Percentiles rank a stretch among this genome's conserved stretches.
phyloP scores from a whole-genome alignment of 1,284 basidiomycete species.

The Blastosporella zonata region DNA sequence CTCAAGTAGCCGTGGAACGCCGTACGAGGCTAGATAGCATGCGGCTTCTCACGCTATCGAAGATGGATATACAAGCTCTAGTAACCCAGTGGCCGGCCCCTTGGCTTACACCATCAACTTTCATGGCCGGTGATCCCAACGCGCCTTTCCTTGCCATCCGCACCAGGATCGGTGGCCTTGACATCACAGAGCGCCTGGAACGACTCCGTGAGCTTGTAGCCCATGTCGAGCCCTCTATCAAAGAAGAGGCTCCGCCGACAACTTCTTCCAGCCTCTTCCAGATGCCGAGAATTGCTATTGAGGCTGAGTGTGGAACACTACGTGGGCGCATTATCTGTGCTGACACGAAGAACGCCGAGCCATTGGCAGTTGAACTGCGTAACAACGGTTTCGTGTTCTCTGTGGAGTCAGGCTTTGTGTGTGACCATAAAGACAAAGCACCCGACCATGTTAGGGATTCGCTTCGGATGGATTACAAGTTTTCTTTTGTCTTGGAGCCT shows the following conservation, averaged over 20 bases:
- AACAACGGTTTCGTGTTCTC: slow-evolving; percentile 44
- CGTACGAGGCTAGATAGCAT: slow-evolving; percentile 33
- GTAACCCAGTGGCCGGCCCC: slow-evolving; percentile 59
- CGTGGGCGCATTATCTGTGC: slow-evolving; percentile 47
- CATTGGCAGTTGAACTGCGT: slow-evolving; percentile 51
- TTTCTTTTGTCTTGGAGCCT: slow-evolving; percentile 39
- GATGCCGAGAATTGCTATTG: slow-evolving; percentile 52
- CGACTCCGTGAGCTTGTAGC: slow-evolving; percentile 42
- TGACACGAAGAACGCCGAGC: slow-evolving; percentile 31
- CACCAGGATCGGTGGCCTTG: slow-evolving; percentile 43
- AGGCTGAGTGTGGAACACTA: slow-evolving; percentile 46
- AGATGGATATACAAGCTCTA: slow-evolving; percentile 41
- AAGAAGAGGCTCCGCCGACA: slow-evolving; percentile 4
- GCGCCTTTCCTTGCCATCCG: slow-evolving; percentile 53
- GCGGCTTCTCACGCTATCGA: slow-evolving; percentile 45
- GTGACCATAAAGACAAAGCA: slow-evolving; percentile 26
- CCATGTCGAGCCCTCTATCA: slow-evolving; percentile 12
- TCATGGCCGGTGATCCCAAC: slow-evolving; percentile 58
- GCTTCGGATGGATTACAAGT: slow-evolving; percentile 36
- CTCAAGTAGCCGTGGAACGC: slow-evolving; percentile 37
- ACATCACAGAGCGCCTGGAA: slow-evolving; percentile 51
- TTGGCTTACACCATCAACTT: slow-evolving; percentile 46
- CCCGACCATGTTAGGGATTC: slow-evolving; percentile 24
- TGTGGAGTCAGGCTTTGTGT: slow-evolving; percentile 29
- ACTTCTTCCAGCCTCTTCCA: slow-evolving; percentile 21